phyloP scores from a whole-genome alignment of 768 basidiomycete genomes.

The Tephrocybe rancida region DNA sequence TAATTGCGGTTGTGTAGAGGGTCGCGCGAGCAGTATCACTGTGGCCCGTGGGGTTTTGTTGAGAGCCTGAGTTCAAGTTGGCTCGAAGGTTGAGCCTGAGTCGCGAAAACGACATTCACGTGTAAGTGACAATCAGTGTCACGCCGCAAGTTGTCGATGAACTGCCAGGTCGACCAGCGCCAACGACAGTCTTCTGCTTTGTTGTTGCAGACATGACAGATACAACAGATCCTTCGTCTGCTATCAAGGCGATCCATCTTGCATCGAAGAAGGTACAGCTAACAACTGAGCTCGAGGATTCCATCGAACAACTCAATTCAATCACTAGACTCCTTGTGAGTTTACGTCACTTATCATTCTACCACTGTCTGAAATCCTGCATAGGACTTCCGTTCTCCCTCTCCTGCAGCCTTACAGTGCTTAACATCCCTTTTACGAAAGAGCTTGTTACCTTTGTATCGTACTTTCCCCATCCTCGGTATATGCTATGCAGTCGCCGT shows the following conservation, averaged over 20 bases:
- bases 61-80: too few relatives aligned
- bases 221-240: constrained; percentile 23
- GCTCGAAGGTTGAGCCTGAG: too few relatives aligned
- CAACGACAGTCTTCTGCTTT: too few relatives aligned
- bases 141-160: background rate
- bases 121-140: constrained; percentile 3
- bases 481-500: constrained; percentile 43
- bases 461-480: constrained; percentile 34
- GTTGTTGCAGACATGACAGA: constrained; percentile 21
- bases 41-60: background rate
- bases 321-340: constrained; percentile 46
- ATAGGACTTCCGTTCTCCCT: constrained; percentile 42
- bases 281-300: constrained; percentile 31
- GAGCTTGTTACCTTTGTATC: constrained; percentile 47
- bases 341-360: background rate
- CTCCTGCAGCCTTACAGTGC: constrained; percentile 36
- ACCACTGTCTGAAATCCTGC: background rate
- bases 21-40: too few relatives aligned
- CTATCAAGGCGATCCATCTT: constrained; percentile 32
- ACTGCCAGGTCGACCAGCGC: background rate
- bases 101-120: background rate
- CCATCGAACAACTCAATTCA: constrained; percentile 42
- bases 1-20: too few relatives aligned
- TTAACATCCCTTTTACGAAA: constrained; percentile 43
- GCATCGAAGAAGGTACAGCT: constrained; percentile 28